A percentile compares a stretch with the other conserved stretches of the same genome.
Evolutionary conservation across 2,329 filamentous ascomycete species (phyloP).

Genomic region (Colletotrichum caudatum): DNA sequence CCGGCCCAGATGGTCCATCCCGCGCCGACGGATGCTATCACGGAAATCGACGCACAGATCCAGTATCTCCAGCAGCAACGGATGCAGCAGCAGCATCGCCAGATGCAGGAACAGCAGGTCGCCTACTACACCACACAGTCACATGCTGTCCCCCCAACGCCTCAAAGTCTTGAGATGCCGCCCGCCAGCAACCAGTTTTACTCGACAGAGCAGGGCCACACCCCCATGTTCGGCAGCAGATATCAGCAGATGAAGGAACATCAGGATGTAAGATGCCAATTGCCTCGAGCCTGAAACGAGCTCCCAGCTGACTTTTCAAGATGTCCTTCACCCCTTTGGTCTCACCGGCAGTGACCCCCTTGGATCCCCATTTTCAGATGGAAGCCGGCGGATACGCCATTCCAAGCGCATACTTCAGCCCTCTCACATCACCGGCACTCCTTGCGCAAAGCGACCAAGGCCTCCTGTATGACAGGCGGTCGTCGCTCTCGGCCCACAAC

Average conservation of each 20-base stretch:
- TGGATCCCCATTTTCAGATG: conserved; percentile 77
- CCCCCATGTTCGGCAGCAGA: conserved; percentile 71
- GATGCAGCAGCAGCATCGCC: conserved; percentile 70
- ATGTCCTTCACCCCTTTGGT: conserved; percentile 85
- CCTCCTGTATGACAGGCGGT: conserved; percentile 59
- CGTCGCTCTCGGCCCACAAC: conserved; percentile 59
- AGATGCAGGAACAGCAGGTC: conserved; percentile 66
- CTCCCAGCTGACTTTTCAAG: conserved; percentile 55
- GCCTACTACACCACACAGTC: conserved; percentile 62
- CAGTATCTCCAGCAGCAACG: conserved; percentile 74
- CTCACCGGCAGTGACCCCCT: conserved; percentile 85
- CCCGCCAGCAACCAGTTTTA: conserved; percentile 70
- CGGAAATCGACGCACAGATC: conserved; percentile 74
- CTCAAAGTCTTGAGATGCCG: conserved; percentile 83
- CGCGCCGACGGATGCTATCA: conserved; percentile 64
- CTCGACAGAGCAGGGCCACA: conserved; percentile 66
- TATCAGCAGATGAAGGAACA: conserved; percentile 77
- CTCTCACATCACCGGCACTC: conserved; percentile 83
- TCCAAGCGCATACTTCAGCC: conserved; percentile 83
- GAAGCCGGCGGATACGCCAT: conserved; percentile 70
- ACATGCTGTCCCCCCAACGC: conserved; percentile 80
- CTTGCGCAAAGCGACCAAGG: conserved; percentile 74
- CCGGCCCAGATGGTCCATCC: conserved; percentile 60
- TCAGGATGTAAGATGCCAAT: conserved; percentile 67
- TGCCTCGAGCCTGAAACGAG: background rate